phyloP scores from a whole-genome alignment of 2,329 filamentous ascomycete genomes.

The Alternaria burnsii region DNA sequence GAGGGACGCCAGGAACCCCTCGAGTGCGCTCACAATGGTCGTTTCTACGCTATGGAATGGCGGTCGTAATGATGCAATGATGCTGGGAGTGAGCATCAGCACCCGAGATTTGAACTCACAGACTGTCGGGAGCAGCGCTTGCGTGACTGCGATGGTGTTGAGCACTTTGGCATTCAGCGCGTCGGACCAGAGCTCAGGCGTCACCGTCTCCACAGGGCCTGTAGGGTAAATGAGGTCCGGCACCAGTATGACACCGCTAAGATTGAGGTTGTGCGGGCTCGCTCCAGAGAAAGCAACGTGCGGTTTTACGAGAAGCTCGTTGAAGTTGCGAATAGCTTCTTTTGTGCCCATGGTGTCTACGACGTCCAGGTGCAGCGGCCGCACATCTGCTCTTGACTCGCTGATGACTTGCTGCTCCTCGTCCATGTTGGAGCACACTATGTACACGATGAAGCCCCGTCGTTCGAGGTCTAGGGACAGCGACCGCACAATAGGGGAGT shows the following conservation, averaged over 20 bases:
- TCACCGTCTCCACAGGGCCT: slow-evolving; percentile 84
- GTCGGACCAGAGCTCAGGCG: slow-evolving; percentile 84
- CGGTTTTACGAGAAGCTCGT: slow-evolving; percentile 73
- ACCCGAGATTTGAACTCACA: slow-evolving; percentile 69
- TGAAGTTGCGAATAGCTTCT: slow-evolving; percentile 75
- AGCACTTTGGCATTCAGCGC: slow-evolving; percentile 92
- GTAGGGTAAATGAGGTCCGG: slow-evolving; percentile 81
- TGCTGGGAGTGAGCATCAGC: slow-evolving; percentile 79
- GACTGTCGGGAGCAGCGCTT: slow-evolving; percentile 75
- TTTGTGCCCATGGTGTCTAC: slow-evolving; percentile 76
- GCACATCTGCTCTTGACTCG: slow-evolving; percentile 81
- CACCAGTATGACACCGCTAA: slow-evolving; percentile 84
- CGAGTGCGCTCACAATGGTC: slow-evolving; percentile 84
- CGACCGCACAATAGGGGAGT: slow-evolving; percentile 82
- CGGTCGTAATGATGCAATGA: slow-evolving; percentile 80
- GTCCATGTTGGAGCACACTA: slow-evolving; percentile 84
- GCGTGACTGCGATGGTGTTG: slow-evolving; percentile 85
- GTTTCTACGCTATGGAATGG: slow-evolving; percentile 88
- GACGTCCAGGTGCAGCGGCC: slow-evolving; percentile 82
- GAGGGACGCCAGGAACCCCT: slow-evolving; percentile 83
- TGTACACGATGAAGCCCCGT: slow-evolving; percentile 90
- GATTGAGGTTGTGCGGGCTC: slow-evolving; percentile 75
- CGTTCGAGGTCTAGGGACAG: slow-evolving; percentile 87
- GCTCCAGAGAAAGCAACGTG: slow-evolving; percentile 80
- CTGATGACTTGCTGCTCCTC: slow-evolving; percentile 82